phyloP scores from a whole-genome alignment of 768 basidiomycete species.

The Clitopilus passeckerianus region DNA sequence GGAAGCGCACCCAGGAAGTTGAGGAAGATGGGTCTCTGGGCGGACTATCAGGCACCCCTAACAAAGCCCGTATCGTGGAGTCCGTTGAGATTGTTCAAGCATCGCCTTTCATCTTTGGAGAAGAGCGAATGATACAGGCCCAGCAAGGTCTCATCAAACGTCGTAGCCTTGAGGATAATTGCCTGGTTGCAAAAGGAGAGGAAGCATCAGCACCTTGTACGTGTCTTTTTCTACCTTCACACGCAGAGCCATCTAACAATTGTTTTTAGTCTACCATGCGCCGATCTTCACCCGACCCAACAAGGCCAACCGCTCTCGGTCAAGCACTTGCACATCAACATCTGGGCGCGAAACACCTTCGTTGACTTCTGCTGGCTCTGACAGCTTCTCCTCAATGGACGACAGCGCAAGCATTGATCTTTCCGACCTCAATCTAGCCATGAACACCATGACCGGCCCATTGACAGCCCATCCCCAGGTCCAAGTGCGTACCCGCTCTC shows the following conservation, averaged over 20 bases:
- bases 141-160: slow-evolving; percentile 57
- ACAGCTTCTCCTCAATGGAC: slow-evolving; percentile 57
- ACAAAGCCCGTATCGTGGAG: slow-evolving; percentile 46
- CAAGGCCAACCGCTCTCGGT: slow-evolving; percentile 49
- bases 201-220: slow-evolving; percentile 49
- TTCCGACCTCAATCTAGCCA: slow-evolving; percentile 48
- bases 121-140: slow-evolving; percentile 64
- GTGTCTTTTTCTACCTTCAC: slow-evolving; percentile 19
- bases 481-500: slow-evolving; percentile 38
- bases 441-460: slow-evolving; percentile 50
- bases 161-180: slow-evolving; percentile 65
- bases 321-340: slow-evolving; percentile 64
- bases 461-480: slow-evolving; percentile 28
- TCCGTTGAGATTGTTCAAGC: slow-evolving; percentile 67
- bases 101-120: slow-evolving; percentile 58
- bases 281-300: slow-evolving; percentile 62
- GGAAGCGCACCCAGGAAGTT: slow-evolving; percentile 35
- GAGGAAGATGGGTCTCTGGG: background rate
- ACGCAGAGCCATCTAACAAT: slow-evolving; percentile 7
- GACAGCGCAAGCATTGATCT: slow-evolving; percentile 78
- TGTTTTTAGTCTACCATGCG: slow-evolving; percentile 32
- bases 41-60: slow-evolving; percentile 20
- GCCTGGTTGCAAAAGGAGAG: slow-evolving; percentile 61
- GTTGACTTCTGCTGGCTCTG: slow-evolving; percentile 47
- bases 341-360: slow-evolving; percentile 67